Evolutionary conservation across 192 early-diverging fungal species (phyloP).

Genomic region (Podila minutissima): DNA sequence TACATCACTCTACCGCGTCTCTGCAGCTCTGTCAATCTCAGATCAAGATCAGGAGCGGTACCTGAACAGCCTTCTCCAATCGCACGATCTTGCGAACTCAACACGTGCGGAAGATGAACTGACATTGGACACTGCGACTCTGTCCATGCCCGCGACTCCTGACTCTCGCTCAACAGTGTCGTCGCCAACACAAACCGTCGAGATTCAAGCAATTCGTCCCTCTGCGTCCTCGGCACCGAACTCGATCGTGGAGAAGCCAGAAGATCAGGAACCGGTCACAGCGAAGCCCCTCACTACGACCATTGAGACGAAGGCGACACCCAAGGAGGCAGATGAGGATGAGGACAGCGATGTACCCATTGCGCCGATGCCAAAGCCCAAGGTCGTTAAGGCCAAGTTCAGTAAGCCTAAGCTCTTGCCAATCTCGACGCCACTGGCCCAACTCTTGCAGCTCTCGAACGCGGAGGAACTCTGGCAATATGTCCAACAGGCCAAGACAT

Average conservation of each 20-base stretch:
- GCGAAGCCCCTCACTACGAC: not conserved
- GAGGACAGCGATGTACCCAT: not conserved
- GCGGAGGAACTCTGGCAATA: slow-evolving; percentile 45
- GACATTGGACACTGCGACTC: not conserved
- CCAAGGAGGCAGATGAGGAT: not conserved
- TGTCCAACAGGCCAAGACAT: slow-evolving; percentile 48
- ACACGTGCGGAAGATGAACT: not conserved
- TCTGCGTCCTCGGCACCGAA: not conserved
- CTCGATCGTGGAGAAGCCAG: not conserved
- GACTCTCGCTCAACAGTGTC: not conserved
- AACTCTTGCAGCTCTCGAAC: slow-evolving; percentile 18
- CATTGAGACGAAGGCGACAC: not conserved
- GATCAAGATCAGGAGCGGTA: slow-evolving; percentile 42
- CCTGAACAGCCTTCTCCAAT: slow-evolving; percentile 14
- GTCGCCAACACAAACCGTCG: not conserved
- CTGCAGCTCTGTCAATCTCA: slow-evolving; percentile 8
- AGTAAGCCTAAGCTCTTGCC: slow-evolving; percentile 33
- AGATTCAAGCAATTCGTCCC: not conserved
- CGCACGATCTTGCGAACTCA: not conserved
- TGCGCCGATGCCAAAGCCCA: not conserved
- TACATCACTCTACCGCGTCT: slow-evolving; percentile 16
- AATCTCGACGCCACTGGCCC: slow-evolving; percentile 41
- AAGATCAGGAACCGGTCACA: not conserved
- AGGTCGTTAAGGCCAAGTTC: slow-evolving; percentile 13
- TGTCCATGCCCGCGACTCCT: not conserved